These are phyloP conservation scores for Ophiosphaerella korrae DNA, from an alignment of 2,329 filamentous ascomycete genomes.

Conservation along the genomic window DNA sequence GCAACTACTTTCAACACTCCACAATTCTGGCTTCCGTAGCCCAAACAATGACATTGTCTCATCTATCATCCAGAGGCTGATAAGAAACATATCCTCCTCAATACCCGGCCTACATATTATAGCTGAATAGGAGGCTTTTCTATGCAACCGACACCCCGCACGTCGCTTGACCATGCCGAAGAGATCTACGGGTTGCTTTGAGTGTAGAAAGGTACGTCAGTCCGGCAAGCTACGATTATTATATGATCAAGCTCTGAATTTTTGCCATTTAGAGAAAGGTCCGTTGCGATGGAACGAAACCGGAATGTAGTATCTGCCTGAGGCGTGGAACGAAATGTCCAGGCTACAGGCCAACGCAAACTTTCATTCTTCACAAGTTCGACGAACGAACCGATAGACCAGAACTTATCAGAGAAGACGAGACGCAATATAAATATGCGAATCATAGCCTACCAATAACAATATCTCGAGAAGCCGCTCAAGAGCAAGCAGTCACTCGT, in stretches of 20 bases:
- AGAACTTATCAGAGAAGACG: slow-evolving; percentile 42
- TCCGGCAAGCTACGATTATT: slow-evolving; percentile 6
- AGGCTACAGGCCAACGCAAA: slow-evolving; percentile 42
- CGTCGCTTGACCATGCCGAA: slow-evolving; percentile 39
- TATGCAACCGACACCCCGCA: slow-evolving; percentile 11
- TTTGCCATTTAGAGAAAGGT: slow-evolving; percentile 33
- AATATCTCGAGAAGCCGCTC: slow-evolving; percentile 4
- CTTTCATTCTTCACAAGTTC: slow-evolving; percentile 44
- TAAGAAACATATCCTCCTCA: not conserved
- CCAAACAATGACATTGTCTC: slow-evolving; percentile 5
- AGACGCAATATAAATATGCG: slow-evolving; percentile 40
- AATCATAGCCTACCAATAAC: slow-evolving; percentile 23
- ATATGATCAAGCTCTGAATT: slow-evolving; percentile 11
- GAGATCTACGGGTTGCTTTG: slow-evolving; percentile 44
- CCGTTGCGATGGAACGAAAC: slow-evolving; percentile 43
- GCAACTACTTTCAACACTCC: slow-evolving; percentile 2
- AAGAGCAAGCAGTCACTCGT: slow-evolving; percentile 12
- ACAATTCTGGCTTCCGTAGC: not conserved
- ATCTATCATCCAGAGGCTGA: not conserved
- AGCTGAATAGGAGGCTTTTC: not conserved
- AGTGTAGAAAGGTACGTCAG: slow-evolving; percentile 39
- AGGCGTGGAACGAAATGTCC: slow-evolving; percentile 44
- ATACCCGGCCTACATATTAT: not conserved
- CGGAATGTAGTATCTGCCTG: slow-evolving; percentile 43
- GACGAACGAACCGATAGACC: slow-evolving; percentile 34